Percentiles rank a stretch among this genome's conserved stretches.
Evolutionary conservation across 163 green algal genomes (phyloP).

Genomic region (Picocystis sp.): DNA sequence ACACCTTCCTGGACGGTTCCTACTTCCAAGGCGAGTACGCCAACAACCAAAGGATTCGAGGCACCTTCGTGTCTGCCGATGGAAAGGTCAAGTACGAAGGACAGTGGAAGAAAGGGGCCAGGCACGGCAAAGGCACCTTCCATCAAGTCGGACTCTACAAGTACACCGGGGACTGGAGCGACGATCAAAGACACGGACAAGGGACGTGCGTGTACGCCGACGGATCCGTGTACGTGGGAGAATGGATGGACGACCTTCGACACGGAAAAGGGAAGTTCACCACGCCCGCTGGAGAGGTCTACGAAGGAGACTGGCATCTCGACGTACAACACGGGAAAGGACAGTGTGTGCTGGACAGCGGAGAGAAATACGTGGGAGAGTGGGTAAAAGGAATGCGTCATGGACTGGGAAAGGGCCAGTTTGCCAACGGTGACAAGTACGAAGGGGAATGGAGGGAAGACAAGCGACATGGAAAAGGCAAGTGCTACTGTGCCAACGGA

Average conservation of each 20-base stretch:
- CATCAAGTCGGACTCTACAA: slow-evolving; percentile 7
- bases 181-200: slow-evolving; percentile 10
- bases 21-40: slow-evolving; percentile 34
- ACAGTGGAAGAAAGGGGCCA: slow-evolving; percentile 13
- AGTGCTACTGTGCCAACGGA: slow-evolving; percentile 10
- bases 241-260: slow-evolving; percentile 40
- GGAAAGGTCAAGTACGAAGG: slow-evolving; percentile 27
- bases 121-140: slow-evolving; percentile 18
- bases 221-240: slow-evolving; percentile 33
- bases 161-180: slow-evolving; percentile 15
- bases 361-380: slow-evolving; percentile 9
- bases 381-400: slow-evolving; percentile 12
- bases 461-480: slow-evolving; percentile 28
- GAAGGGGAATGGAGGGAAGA: slow-evolving; percentile 35
- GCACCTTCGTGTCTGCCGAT: slow-evolving; percentile 21
- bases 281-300: slow-evolving; percentile 15
- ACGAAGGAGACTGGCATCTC: slow-evolving; percentile 32
- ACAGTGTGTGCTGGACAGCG: slow-evolving; percentile 2
- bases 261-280: slow-evolving; percentile 15
- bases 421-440: slow-evolving; percentile 10
- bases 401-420: slow-evolving; percentile 15
- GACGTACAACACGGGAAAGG: slow-evolving; percentile 9
- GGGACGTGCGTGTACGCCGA: slow-evolving; percentile 15
- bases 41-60: slow-evolving; percentile 14
- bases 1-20: slow-evolving; percentile 21